phyloP scores from a whole-genome alignment of 768 basidiomycete genomes.

The Crepidotus variabilis region DNA sequence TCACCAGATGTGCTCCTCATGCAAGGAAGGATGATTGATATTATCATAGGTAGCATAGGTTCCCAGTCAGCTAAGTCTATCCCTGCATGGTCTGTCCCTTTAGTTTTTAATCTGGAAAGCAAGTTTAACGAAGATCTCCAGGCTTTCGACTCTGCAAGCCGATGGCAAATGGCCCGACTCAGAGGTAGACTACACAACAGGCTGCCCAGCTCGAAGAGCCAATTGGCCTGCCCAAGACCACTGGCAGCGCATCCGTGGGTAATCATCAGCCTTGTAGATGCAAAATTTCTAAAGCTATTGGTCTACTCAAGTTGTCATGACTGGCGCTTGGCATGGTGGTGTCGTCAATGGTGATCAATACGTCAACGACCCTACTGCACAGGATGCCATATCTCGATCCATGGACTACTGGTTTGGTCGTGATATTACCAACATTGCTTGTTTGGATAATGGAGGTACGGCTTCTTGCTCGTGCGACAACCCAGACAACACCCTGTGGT shows the following conservation, averaged over 20 bases:
- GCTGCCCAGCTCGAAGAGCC: slow-evolving; percentile 57
- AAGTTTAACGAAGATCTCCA: slow-evolving; percentile 18
- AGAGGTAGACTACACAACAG: slow-evolving; percentile 60
- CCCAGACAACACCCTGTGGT: slow-evolving; percentile 40
- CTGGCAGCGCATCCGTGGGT: slow-evolving; percentile 50
- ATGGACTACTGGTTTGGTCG: slow-evolving; percentile 65
- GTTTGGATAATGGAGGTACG: slow-evolving; percentile 53
- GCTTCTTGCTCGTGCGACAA: slow-evolving; percentile 52
- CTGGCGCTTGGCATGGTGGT: slow-evolving; percentile 51
- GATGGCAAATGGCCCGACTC: slow-evolving; percentile 52
- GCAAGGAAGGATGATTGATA: too few species aligned
- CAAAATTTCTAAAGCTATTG: not conserved
- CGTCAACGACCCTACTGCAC: slow-evolving; percentile 35
- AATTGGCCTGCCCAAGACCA: slow-evolving; percentile 69
- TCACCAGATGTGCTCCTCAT: too few species aligned
- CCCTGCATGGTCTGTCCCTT: too few species aligned
- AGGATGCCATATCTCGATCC: slow-evolving; percentile 39
- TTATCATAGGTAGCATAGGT: too few species aligned
- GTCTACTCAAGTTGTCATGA: slow-evolving; percentile 39
- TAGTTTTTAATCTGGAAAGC: too few species aligned
- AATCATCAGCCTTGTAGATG: not conserved
- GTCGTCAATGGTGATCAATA: slow-evolving; percentile 35
- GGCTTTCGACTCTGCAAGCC: slow-evolving; percentile 32
- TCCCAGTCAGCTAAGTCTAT: too few species aligned
- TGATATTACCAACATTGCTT: slow-evolving; percentile 51